phyloP scores from a whole-genome alignment of 306 rosid species.

The barrel medic (Medicago truncatula) region DNA sequence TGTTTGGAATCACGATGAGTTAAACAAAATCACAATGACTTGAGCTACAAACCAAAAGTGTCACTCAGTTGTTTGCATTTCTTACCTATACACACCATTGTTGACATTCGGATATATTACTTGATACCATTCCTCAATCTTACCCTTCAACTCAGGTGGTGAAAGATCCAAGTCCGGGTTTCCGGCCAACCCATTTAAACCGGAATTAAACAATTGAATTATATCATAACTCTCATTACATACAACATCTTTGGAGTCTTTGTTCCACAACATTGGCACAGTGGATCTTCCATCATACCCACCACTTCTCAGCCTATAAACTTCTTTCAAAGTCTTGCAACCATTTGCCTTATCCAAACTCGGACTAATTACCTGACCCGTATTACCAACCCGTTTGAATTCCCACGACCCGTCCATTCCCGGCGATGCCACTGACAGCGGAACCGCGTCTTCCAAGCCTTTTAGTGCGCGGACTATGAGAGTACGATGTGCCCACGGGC shows the following conservation, averaged over 20 bases:
- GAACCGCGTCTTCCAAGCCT: conserved; percentile 75
- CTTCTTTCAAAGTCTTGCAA: conserved; percentile 66
- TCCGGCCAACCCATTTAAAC: conserved; percentile 60
- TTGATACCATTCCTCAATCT: conserved; percentile 78
- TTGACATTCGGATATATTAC: conserved; percentile 82
- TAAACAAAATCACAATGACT: too few species aligned
- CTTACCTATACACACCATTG: conserved; percentile 87
- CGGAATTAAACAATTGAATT: conserved; percentile 71
- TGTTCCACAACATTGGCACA: conserved; percentile 86
- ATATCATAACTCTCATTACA: conserved; percentile 92
- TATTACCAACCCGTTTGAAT: conserved; percentile 40
- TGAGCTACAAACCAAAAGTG: too few species aligned
- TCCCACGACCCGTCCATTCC: conserved; percentile 90
- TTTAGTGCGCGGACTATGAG: conserved; percentile 83
- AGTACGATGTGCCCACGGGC: conserved; percentile 98
- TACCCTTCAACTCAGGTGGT: conserved; percentile 61
- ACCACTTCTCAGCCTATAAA: conserved; percentile 62
- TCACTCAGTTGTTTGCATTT: too few species aligned
- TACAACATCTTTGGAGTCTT: conserved; percentile 54
- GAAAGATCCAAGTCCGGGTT: conserved; percentile 75
- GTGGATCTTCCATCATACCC: conserved; percentile 82
- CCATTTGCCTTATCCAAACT: conserved; percentile 69
- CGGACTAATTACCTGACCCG: conserved; percentile 44
- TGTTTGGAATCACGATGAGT: too few species aligned
- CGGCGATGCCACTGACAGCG: conserved; percentile 75